Conservation (phyloP, 345 rosid genomes). For the Populus tremula region DNA sequence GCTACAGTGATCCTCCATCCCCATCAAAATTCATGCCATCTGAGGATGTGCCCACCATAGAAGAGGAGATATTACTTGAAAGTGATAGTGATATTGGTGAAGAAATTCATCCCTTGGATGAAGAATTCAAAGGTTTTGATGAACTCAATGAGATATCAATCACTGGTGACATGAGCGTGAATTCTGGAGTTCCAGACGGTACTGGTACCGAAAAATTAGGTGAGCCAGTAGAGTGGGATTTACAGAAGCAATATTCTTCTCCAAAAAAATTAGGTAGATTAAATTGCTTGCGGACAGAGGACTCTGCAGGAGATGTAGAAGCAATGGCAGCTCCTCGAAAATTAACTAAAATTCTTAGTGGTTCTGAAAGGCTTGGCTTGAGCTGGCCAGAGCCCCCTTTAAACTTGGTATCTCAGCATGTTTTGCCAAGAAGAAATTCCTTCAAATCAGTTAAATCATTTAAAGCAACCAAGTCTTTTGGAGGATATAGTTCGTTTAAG, state of each 20-base stretch:
- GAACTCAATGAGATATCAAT: slow-evolving; percentile 19
- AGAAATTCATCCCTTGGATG: slow-evolving; percentile 74
- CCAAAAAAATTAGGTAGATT: slow-evolving; percentile 62
- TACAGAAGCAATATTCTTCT: slow-evolving; percentile 53
- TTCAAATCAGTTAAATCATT: slow-evolving; percentile 56
- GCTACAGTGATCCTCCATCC: slow-evolving; percentile 91
- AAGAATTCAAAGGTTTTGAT: slow-evolving; percentile 34
- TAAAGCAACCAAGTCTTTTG: slow-evolving; percentile 51
- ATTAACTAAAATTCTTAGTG: slow-evolving; percentile 57
- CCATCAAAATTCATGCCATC: slow-evolving; percentile 74
- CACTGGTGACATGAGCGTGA: background rate
- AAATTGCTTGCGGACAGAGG: slow-evolving; percentile 52
- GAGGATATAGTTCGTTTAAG: slow-evolving; percentile 60
- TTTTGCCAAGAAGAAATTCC: slow-evolving; percentile 61
- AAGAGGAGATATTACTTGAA: slow-evolving; percentile 66
- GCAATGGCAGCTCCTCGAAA: slow-evolving; percentile 21
- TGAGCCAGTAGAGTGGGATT: slow-evolving; percentile 37
- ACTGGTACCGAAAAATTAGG: slow-evolving; percentile 27
- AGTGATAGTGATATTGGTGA: slow-evolving; percentile 78
- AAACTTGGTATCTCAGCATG: slow-evolving; percentile 53
- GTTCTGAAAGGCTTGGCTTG: slow-evolving; percentile 70
- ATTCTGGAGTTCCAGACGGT: slow-evolving; percentile 3
- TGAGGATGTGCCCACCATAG: slow-evolving; percentile 58
- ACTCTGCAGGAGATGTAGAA: slow-evolving; percentile 18
- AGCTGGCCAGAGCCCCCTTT: slow-evolving; percentile 92